Base-by-base conservation (phyloP, 495 filamentous ascomycete genomes). In the Aspergillus nidulans region DNA sequence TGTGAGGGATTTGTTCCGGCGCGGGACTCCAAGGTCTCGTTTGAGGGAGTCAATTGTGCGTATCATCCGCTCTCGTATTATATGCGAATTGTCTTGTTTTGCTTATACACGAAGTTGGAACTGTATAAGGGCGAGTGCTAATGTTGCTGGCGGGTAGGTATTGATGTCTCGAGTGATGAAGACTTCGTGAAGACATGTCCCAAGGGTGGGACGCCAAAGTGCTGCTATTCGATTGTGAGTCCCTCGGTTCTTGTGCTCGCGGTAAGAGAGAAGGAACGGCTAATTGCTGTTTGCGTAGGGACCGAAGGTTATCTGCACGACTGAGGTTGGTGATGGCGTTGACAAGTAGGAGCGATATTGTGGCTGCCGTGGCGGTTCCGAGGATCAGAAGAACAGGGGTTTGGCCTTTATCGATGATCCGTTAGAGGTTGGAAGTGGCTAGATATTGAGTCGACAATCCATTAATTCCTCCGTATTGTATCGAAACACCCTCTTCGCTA, bases 381-480 rank as follows among this genome's bases (percentile, higher is more conserved):
- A 5, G 36, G 13, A 39, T 13, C 4, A n/a, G 15, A 39, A 39
- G 15, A 8, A 8, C 12, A 3, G n/a, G 12, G 18, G n/a, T 12
- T 39, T 39, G 36, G 36, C 15, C 2, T 34, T 34, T 48, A 13
- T 48, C 3, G 4, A 24, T 5, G 8, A 7, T 24, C 2, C 7
- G 13, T 30, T 18, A 16, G 45, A n/a, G n/a, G 23, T n/a, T 30
- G 4, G n/a, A 47, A 9, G 16, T 4, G 5, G 9, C 28, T 49
- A 49, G 45, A 34, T 20, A 19, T 49, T 12, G 18, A 49, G 45
- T 8, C 25, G 18, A 8, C 15, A 58, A 44, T 56, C 64, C 61
- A 73, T 61, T 59, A 81, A 64, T 38, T 69, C 62, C 61, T 79
- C 70, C 3, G 77, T 72, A 48, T 81, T 79, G 28, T 58, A 58